Base-by-base conservation (phyloP, 495 filamentous ascomycete species). In the Penicillium canescens region DNA sequence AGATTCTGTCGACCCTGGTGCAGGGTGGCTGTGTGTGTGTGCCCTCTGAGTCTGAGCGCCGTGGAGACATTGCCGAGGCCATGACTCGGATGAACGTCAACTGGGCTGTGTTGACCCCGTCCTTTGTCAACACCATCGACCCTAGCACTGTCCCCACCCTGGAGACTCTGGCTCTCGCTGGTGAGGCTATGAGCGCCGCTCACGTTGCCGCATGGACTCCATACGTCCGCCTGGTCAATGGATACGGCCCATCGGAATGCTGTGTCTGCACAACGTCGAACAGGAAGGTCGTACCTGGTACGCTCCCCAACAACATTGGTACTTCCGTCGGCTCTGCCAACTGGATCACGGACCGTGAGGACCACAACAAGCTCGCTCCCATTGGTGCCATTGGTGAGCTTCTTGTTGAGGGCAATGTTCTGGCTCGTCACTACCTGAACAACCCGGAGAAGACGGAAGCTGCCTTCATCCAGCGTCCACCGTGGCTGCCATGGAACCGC, bases 211-310 rank as follows among this genome's bases (percentile, higher is more conserved):
- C 57, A 14, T 85, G 82, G 82, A 72, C 69, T 6, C 66, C 67
- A 21, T 63, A 68, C n/a, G 58, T 70, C 14, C 64, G 57, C 44
- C 67, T 80, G 20, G 59, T 80, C 41, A 82, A 82, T 48, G 76
- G 69, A 4, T 86, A 86, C 60, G 83, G 83, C 0, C 83, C 83
- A 0, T 68, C 67, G 4, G 82, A 85, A 58, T 76, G 69, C 56
- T 52, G 56, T 24, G 50, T 55, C 13, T 54, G 47, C 31, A 47
- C 37, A 13, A 53, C 49, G 2, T 42, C 51, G 6, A 46, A 46
- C 33, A 18, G 33, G 4, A 33, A 24, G 3, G 46, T 55, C 11
- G 14, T 28, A 10, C 41, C 39, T n/a, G 53, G 44, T 9, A 56
- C 42, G 3, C 20, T 34, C 0, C 37, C 38, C 16, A 42, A 42